These are phyloP conservation scores for Laetiporus sulphureus DNA, from an alignment of 1,284 basidiomycete species.

Conservation along the genomic window DNA sequence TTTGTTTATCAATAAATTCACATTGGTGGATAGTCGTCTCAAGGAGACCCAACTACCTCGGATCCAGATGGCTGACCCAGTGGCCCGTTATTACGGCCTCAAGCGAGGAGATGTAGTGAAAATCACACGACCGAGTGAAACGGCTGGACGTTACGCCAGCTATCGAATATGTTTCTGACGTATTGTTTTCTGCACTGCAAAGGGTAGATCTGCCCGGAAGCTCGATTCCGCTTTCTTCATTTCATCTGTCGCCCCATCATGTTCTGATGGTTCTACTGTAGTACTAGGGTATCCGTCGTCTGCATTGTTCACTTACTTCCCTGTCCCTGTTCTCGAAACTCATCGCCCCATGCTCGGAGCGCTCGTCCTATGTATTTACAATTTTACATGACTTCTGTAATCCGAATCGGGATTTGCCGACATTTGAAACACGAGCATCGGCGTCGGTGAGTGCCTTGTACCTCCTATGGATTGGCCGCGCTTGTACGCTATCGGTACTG, in stretches of 20 bases:
- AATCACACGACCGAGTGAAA: constrained; percentile 96
- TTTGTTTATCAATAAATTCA: constrained; percentile 8
- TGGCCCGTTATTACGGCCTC: constrained; percentile 96
- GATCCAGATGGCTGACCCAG: constrained; percentile 94
- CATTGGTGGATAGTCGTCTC: constrained; percentile 60
- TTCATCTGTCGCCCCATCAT: no score
- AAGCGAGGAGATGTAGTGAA: constrained; percentile 96
- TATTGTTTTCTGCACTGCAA: constrained; percentile 11
- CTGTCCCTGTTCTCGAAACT: no score
- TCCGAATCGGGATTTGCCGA: no score
- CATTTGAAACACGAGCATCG: background rate
- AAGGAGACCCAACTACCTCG: constrained; percentile 98
- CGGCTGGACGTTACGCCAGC: constrained; percentile 90
- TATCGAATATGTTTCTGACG: constrained; percentile 82
- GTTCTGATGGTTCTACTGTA: no score
- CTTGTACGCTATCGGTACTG: background rate
- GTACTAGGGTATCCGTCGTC: constrained; percentile 11
- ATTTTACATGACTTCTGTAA: no score
- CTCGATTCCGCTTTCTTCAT: no score
- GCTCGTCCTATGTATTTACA: no score
- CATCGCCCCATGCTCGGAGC: no score
- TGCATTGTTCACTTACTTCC: constrained; percentile 4
- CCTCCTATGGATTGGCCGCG: background rate
- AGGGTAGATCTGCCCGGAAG: background rate
- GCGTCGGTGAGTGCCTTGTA: background rate